Evolutionary conservation across 495 filamentous ascomycete species (phyloP), one percentile per base, ranked within the genome.

Genomic region (Xylaria bambusicola): DNA sequence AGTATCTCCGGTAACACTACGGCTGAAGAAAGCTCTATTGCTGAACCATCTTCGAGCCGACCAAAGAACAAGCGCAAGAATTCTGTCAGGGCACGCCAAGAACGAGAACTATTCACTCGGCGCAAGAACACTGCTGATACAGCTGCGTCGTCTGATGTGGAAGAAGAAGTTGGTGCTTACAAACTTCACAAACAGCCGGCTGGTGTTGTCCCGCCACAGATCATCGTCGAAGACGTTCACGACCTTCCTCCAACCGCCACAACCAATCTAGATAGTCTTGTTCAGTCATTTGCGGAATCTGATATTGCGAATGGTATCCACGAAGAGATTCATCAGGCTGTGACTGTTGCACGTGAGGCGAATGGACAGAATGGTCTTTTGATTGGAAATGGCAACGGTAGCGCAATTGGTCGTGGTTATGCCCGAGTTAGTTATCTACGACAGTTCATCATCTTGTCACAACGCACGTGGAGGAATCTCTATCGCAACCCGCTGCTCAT

Each of bases 401-500:
- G 52, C 29, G 80, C 82, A 29, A 84, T 92, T 68, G 82, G 82
- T 47, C 91, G 86, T 65, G 87, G 91, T 46, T 98, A 95, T 74
- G 84, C 85, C 52, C 88, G 93, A 55, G 75, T 97, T 59, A 86
- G 95, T 21, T 85, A 87, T 58, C 53, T 81, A 10, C 80, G 88
- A 27, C 94, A 99, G 68, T 97, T 98, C 72, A 66, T 84, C 29
- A 96, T 99, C 64, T 80, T 99, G 23, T 95, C 92, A 6, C 82
- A 85, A 64, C 85, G 94, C 27, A 99, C 95, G 0, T 98, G 95
- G 95, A 89, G 87, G 60, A 99, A 99, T 66, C 85, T 99, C 2
- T 97, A 99, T 75, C 86, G 94, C 38, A 97, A 99, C 72, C 94
- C 94, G 17, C 92, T 97, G 86, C 77, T 99, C 45, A 99, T 99